phyloP scores from a whole-genome alignment of 768 basidiomycete species.

The Boletus tylopilopsis region DNA sequence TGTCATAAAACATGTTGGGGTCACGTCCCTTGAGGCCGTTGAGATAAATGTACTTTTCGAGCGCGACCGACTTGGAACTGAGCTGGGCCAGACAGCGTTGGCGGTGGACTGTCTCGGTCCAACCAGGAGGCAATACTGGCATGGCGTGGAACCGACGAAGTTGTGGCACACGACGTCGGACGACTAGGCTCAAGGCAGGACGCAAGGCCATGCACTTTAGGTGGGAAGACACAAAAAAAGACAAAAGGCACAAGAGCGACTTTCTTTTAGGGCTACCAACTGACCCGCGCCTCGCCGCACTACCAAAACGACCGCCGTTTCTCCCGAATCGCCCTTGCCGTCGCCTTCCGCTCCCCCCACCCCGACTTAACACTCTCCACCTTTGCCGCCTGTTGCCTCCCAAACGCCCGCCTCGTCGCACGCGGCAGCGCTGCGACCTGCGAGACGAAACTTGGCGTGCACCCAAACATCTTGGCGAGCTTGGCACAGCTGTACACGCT shows the following conservation, averaged over 20 bases:
- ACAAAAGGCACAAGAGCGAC: too few relatives aligned
- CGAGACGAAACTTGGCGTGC: constrained; percentile 64
- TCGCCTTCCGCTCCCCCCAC: constrained; percentile 71
- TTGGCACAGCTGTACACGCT: constrained; percentile 53
- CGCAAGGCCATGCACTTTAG: too few relatives aligned
- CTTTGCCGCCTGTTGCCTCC: constrained; percentile 41
- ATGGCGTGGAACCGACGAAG: constrained; percentile 22
- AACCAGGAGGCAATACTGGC: constrained; percentile 43
- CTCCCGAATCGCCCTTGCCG: constrained; percentile 58
- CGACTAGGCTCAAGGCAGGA: too few relatives aligned
- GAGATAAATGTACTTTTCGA: constrained; percentile 73
- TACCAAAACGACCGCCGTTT: constrained; percentile 77
- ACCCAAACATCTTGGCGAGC: constrained; percentile 76
- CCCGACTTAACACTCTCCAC: constrained; percentile 46
- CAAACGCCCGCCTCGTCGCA: constrained; percentile 41
- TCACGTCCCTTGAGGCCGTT: constrained; percentile 61
- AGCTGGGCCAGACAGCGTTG: constrained; percentile 56
- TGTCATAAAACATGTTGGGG: constrained; percentile 61
- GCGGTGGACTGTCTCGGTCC: constrained; percentile 48
- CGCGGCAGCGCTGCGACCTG: constrained; percentile 61
- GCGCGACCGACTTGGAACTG: constrained; percentile 48
- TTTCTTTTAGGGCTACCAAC: too few relatives aligned
- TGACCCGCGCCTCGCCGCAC: not conserved
- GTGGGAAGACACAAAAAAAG: too few relatives aligned
- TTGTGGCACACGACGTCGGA: too few relatives aligned